phyloP scores from a whole-genome alignment of 345 rosid species.

The Iberis pinnata region DNA sequence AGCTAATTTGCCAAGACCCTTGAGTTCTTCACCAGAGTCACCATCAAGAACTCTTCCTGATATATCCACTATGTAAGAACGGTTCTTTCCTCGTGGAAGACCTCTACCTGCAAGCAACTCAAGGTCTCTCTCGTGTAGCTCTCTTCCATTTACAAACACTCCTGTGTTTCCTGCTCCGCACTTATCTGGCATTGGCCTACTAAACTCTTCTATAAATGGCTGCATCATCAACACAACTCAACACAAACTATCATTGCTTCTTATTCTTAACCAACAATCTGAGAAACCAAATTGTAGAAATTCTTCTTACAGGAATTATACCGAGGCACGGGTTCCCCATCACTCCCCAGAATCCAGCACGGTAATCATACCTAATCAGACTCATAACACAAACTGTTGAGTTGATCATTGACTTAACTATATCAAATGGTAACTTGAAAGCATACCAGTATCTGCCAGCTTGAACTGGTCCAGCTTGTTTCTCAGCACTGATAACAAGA shows the following conservation, averaged over 20 bases:
- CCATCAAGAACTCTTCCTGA: conserved; percentile 70
- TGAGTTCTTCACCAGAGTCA: conserved; percentile 54
- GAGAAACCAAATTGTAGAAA: not conserved
- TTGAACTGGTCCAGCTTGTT: conserved; percentile 61
- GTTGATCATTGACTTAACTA: not conserved
- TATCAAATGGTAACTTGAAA: not conserved
- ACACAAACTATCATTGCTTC: not conserved
- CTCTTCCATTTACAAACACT: conserved; percentile 70
- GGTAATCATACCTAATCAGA: conserved; percentile 58
- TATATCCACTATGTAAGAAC: conserved; percentile 49
- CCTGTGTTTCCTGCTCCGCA: conserved; percentile 66
- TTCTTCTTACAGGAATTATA: conserved; percentile 60
- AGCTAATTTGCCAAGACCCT: conserved; percentile 69
- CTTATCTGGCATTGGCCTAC: conserved; percentile 53
- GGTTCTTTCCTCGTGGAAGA: conserved; percentile 44
- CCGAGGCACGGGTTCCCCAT: conserved; percentile 64
- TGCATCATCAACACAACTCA: conserved; percentile 37
- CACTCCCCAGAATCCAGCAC: conserved; percentile 82
- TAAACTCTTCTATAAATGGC: conserved; percentile 70
- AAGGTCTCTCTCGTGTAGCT: conserved; percentile 63
- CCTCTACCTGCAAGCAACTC: conserved; percentile 62
- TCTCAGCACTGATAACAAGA: conserved; percentile 48
- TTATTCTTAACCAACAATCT: not conserved
- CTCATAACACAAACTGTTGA: not conserved
- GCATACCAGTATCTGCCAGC: conserved; percentile 70